Base-by-base conservation (phyloP, 495 filamentous ascomycete species). In the Penicillium dipodomyicola region DNA sequence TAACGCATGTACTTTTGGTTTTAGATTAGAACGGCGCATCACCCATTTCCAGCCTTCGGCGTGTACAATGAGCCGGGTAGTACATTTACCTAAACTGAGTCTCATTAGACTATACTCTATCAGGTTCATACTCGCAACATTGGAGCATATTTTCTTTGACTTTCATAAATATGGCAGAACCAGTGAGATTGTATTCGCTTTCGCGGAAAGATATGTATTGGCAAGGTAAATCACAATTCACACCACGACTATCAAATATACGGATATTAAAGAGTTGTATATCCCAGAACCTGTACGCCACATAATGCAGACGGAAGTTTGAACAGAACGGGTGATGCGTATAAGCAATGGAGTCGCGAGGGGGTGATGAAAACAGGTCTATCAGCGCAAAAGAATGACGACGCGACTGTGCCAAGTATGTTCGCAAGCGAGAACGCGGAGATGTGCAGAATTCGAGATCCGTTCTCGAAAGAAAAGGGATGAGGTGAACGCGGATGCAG, bases 201-300 rank as follows among this genome's bases (percentile, higher is more conserved):
- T 33, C 9, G 17, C 15, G 22, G 27, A 32, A 43, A 22, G 1
- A 43, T 52, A 43, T 53, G 17, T 54, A 45, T 45, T 35, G 30
- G 52, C 7, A 35, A 37, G 30, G 29, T 41, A 41, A 37, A 33
- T 37, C 30, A 54, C 42, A 17, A 54, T 14, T 4, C 11, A 22
- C 52, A 37, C 17, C 14, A 37, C 2, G 11, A 42, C 11, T 2
- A 17, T 52, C 37, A 30, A 52, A 32, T 42, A 25, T 52, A 42
- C 25, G 17, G 1, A 30, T 7, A 20, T 5, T 2, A 17, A 33
- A 37, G 1, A 35, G 11, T 25, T n/a, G 17, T 19, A 22, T 45
- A 33, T 12, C 29, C 27, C 51, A 32, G 35, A 17, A 19, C 27
- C 41, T 41, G 40, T 41, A 45, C 51, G 51, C 51, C 51, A 15